phyloP scores from a whole-genome alignment of 2,329 filamentous ascomycete genomes.

The Colletotrichum salicis region DNA sequence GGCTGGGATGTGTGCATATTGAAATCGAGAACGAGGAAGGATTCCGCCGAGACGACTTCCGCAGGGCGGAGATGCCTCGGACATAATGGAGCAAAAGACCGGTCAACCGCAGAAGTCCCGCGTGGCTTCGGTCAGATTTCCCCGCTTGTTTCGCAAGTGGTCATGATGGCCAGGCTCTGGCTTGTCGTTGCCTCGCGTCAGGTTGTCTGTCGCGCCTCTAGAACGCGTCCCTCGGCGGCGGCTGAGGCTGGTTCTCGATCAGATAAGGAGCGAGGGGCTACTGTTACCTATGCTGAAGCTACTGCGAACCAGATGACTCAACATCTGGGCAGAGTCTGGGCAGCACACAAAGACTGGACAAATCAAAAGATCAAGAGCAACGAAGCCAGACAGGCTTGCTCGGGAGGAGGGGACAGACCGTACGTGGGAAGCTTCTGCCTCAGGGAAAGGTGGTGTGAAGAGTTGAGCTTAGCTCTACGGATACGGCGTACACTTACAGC shows the following conservation, averaged over 20 bases:
- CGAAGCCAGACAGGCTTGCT: background rate
- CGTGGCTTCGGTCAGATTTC: conserved; percentile 7
- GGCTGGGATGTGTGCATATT: conserved; percentile 15
- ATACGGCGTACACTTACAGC: background rate
- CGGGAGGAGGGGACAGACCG: background rate
- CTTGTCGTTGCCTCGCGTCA: conserved; percentile 8
- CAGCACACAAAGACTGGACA: background rate
- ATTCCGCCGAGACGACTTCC: background rate
- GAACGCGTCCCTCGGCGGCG: background rate
- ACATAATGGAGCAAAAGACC: background rate
- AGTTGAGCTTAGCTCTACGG: conserved; percentile 19
- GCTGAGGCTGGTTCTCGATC: background rate
- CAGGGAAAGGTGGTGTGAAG: conserved; percentile 27
- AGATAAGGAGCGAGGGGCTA: background rate
- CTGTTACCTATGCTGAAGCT: background rate
- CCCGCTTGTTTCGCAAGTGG: conserved; percentile 23
- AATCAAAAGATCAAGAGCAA: background rate
- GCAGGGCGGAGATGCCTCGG: background rate
- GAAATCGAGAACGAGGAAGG: background rate
- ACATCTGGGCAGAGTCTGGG: background rate
- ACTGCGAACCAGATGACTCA: conserved; percentile 9
- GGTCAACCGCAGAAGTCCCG: background rate
- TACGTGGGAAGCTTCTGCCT: background rate
- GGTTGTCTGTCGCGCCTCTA: background rate
- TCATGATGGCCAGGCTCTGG: conserved; percentile 14